Evolutionary conservation across 352 stramenopile genomes (phyloP).

Genomic region (Globisporangium viniferum): DNA sequence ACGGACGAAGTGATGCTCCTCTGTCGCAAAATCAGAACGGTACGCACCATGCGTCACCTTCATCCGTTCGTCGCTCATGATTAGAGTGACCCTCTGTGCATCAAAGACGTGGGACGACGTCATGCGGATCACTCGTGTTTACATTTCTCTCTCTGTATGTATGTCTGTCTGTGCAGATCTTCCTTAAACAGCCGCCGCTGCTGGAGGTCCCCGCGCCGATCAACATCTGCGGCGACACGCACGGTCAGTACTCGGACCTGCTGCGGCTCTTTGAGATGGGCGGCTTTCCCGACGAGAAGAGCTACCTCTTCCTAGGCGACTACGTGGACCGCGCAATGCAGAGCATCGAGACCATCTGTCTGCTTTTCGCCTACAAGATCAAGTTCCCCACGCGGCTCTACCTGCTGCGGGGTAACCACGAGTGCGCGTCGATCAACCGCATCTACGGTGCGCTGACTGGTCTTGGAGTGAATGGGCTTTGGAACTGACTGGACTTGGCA

Average conservation of each 20-base stretch:
- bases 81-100: neutral
- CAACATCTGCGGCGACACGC: slow-evolving; percentile 96
- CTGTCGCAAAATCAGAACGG: slow-evolving; percentile 72
- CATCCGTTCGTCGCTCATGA: neutral
- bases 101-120: neutral
- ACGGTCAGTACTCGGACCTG: slow-evolving; percentile 98
- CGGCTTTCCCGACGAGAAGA: slow-evolving; percentile 85
- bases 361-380: slow-evolving; percentile 86
- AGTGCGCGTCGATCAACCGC: slow-evolving; percentile 77
- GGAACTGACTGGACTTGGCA: neutral
- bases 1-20: slow-evolving; percentile 76
- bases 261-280: slow-evolving; percentile 94
- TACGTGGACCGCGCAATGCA: slow-evolving; percentile 90
- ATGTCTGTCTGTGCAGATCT: slow-evolving; percentile 24
- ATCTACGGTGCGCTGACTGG: slow-evolving; percentile 49
- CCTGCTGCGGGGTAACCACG: slow-evolving; percentile 81
- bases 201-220: slow-evolving; percentile 92
- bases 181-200: slow-evolving; percentile 91
- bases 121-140: neutral
- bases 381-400: slow-evolving; percentile 86
- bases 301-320: slow-evolving; percentile 80
- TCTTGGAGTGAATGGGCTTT: neutral
- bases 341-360: slow-evolving; percentile 79
- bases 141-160: neutral
- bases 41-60: slow-evolving; percentile 14